phyloP scores from a whole-genome alignment of 129 eudicot species.

The Daucus carota region DH1_v3.0 NC_030389.2:14966501-14967000 shows the following conservation, averaged over 20 bases:
- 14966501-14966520: background rate
- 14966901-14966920: conserved; percentile 88
- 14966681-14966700: background rate
- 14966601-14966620: background rate
- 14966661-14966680: background rate
- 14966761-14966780: background rate
- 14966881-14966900: conserved; percentile 84
- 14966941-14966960: conserved; percentile 18
- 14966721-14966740: background rate
- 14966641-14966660: background rate
- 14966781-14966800: conserved; percentile 31
- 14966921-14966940: conserved; percentile 71
- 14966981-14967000: background rate
- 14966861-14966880: conserved; percentile 82
- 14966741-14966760: background rate
- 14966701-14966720: background rate
- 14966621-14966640: background rate
- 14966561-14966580: background rate
- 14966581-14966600: background rate
- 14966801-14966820: conserved; percentile 67
- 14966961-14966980: conserved; percentile 32
- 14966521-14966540: background rate
- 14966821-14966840: conserved; percentile 74
- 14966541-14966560: background rate
- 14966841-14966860: conserved; percentile 72